Percentiles rank a stretch among this genome's conserved stretches.
Conservation (phyloP, 2,329 filamentous ascomycete genomes). For the Trichophyton verrucosum region DNA sequence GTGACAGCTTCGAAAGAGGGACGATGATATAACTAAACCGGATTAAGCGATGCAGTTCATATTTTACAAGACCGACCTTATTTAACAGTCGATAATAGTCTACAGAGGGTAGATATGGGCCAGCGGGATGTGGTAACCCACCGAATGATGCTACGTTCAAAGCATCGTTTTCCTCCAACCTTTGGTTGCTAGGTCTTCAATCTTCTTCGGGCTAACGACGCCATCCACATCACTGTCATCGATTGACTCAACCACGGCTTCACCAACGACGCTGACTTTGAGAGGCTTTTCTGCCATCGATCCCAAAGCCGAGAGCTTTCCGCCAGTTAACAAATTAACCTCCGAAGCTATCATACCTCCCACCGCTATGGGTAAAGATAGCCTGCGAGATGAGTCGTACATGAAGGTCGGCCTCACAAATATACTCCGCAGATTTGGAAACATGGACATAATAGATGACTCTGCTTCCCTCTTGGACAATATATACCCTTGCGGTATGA, state of each 20-base stretch:
- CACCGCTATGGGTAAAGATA: constrained; percentile 76
- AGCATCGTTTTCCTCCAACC: constrained; percentile 88
- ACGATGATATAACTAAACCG: constrained; percentile 63
- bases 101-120: constrained; percentile 5
- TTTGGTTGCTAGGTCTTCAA: constrained; percentile 67
- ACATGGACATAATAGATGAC: constrained; percentile 55
- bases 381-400: constrained; percentile 68
- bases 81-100: constrained; percentile 5
- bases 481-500: constrained; percentile 77
- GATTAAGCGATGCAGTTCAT: constrained; percentile 4
- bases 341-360: constrained; percentile 60
- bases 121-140: background rate
- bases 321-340: constrained; percentile 66
- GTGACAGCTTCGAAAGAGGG: constrained; percentile 93
- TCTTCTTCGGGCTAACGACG: constrained; percentile 62
- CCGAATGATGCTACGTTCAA: constrained; percentile 31
- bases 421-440: constrained; percentile 63
- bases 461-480: constrained; percentile 87
- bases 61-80: constrained; percentile 7
- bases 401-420: constrained; percentile 81
- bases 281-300: constrained; percentile 74
- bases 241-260: constrained; percentile 80
- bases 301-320: constrained; percentile 67
- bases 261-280: constrained; percentile 74
- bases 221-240: constrained; percentile 61